Conservation (phyloP, 768 basidiomycete species). For the Lactarius pseudohatsudake region DNA sequence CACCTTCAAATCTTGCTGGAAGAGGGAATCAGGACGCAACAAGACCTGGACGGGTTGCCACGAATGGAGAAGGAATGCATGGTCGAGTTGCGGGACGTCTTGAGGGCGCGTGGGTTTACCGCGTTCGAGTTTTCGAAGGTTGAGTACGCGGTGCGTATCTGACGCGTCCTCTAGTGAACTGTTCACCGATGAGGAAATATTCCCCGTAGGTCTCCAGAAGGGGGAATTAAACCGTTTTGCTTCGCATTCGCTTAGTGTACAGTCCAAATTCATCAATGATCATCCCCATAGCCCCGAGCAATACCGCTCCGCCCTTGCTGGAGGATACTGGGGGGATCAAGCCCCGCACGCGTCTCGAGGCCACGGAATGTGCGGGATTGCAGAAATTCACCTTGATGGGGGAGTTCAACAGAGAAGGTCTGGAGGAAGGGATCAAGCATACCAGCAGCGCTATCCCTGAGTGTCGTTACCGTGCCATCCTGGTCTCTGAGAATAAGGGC, state of each 20-base stretch:
- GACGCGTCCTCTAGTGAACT: neutral
- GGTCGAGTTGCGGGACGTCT: neutral
- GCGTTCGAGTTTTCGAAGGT: slow-evolving; percentile 1
- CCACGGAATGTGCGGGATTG: slow-evolving; percentile 76
- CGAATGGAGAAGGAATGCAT: neutral
- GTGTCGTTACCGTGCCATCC: slow-evolving; percentile 53
- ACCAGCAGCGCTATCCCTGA: slow-evolving; percentile 74
- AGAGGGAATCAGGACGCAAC: neutral
- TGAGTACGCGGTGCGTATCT: slow-evolving; percentile 1
- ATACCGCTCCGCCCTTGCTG: slow-evolving; percentile 92
- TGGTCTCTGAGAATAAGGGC: slow-evolving; percentile 64
- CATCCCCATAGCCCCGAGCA: slow-evolving; percentile 80
- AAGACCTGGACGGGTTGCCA: neutral
- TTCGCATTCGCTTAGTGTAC: neutral
- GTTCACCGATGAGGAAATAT: neutral
- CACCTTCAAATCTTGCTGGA: neutral
- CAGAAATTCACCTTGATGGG: slow-evolving; percentile 60
- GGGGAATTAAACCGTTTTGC: neutral
- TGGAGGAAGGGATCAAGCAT: slow-evolving; percentile 29
- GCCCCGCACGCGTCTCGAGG: slow-evolving; percentile 71
- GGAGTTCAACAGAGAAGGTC: slow-evolving; percentile 14
- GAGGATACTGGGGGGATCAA: slow-evolving; percentile 76
- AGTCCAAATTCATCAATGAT: slow-evolving; percentile 29
- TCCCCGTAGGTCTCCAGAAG: neutral
- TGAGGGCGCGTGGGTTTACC: neutral